These are phyloP conservation scores for Penicillium samsonianum DNA, from an alignment of 495 filamentous ascomycete genomes.

Conservation along the genomic window DNA sequence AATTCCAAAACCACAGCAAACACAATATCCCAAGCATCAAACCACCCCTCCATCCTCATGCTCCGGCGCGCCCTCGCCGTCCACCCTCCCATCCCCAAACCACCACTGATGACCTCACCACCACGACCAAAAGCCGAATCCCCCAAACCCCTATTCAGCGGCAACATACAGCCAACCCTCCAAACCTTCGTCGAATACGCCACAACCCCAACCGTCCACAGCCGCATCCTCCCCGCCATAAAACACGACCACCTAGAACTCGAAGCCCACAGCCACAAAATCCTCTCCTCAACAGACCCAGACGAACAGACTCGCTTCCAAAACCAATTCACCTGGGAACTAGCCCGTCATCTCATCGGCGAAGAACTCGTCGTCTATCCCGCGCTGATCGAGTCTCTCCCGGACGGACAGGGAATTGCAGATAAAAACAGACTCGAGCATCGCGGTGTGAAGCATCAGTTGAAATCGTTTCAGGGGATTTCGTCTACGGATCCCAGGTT, in stretches of 20 bases:
- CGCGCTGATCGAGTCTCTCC: slow-evolving; percentile 56
- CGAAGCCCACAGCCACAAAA: slow-evolving; percentile 58
- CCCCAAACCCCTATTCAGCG: slow-evolving; percentile 1
- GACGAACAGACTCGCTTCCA: slow-evolving; percentile 55
- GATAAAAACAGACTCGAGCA: slow-evolving; percentile 59
- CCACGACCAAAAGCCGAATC: slow-evolving; percentile 4
- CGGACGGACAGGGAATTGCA: slow-evolving; percentile 50
- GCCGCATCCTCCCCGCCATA: slow-evolving; percentile 54
- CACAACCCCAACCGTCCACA: slow-evolving; percentile 6
- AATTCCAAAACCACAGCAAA: background rate
- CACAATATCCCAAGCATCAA: background rate
- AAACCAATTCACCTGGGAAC: slow-evolving; percentile 71
- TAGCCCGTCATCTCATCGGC: slow-evolving; percentile 64
- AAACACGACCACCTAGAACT: slow-evolving; percentile 65
- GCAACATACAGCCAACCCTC: slow-evolving; percentile 14
- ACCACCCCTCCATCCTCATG: background rate
- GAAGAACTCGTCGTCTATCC: slow-evolving; percentile 75
- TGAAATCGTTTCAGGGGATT: slow-evolving; percentile 60
- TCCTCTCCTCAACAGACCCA: slow-evolving; percentile 48
- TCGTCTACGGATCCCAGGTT: slow-evolving; percentile 47
- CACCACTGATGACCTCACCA: slow-evolving; percentile 8
- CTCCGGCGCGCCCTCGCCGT: slow-evolving; percentile 6
- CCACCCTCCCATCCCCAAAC: background rate
- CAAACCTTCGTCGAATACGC: slow-evolving; percentile 14
- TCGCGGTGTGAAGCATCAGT: slow-evolving; percentile 57